These are phyloP conservation scores for Candida sithepensis DNA, from an alignment of 805 yeast species.

Conservation along the genomic window DNA sequence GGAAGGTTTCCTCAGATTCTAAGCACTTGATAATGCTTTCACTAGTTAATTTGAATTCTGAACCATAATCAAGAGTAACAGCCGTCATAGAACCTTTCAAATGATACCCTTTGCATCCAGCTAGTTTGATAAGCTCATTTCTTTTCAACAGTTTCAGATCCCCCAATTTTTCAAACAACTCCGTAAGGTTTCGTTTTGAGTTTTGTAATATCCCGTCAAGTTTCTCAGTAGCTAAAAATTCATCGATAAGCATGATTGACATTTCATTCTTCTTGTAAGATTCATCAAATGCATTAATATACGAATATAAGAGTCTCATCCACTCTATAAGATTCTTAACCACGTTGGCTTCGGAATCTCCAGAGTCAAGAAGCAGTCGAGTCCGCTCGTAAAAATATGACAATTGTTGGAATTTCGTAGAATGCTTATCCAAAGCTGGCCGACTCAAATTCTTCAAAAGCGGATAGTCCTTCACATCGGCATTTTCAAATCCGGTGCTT, in stretches of 20 bases:
- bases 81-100: conserved; percentile 31
- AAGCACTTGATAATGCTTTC: conserved; percentile 25
- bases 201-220: conserved; percentile 19
- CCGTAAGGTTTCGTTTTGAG: conserved; percentile 21
- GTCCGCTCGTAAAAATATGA: conserved; percentile 20
- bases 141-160: conserved; percentile 48
- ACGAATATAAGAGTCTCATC: conserved; percentile 23
- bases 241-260: conserved; percentile 38
- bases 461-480: conserved; percentile 7
- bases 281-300: conserved; percentile 22
- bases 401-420: conserved; percentile 19
- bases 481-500: conserved; percentile 16
- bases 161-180: conserved; percentile 39
- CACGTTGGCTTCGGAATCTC: conserved; percentile 26
- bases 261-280: conserved; percentile 37
- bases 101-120: conserved; percentile 25
- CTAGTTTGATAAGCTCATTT: conserved; percentile 37
- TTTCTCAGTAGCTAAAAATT: conserved; percentile 28
- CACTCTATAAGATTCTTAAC: conserved; percentile 30
- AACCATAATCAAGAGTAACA: conserved; percentile 10
- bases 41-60: conserved; percentile 11
- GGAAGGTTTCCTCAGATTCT: conserved; percentile 32
- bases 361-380: conserved; percentile 20
- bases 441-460: conserved; percentile 8
- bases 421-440: conserved; percentile 1